phyloP scores from a whole-genome alignment of 1,139 yeast genomes.

The Saccharomyces hybrid region DNA sequence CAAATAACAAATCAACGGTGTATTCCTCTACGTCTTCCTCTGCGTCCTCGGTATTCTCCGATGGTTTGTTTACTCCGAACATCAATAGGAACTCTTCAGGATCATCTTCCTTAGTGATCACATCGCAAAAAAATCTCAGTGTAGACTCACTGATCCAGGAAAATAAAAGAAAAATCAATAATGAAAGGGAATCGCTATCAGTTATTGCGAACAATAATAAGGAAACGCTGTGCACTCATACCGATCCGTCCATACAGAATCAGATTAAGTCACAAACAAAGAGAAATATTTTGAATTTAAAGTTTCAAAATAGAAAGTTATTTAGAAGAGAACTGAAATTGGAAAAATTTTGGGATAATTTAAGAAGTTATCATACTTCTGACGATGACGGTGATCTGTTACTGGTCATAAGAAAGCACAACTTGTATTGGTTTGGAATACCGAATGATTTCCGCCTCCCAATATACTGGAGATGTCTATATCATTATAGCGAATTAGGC shows the following conservation, averaged over 20 bases:
- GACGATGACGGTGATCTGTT: not conserved
- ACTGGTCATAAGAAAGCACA: not conserved
- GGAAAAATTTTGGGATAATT: not conserved
- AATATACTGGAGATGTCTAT: slow-evolving; percentile 1
- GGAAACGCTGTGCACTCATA: not conserved
- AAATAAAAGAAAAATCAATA: slow-evolving; percentile 2
- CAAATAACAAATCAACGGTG: not conserved
- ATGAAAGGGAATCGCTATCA: slow-evolving; percentile 2
- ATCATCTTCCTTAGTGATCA: not conserved
- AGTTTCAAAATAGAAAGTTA: slow-evolving; percentile 1
- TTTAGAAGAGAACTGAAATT: slow-evolving; percentile 1
- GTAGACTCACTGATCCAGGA: slow-evolving; percentile 6
- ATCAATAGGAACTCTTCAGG: not conserved
- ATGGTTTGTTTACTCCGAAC: not conserved
- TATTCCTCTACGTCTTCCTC: slow-evolving; percentile 2
- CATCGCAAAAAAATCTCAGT: slow-evolving; percentile 1
- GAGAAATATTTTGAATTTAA: not conserved
- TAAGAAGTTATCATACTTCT: not conserved
- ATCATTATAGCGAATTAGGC: not conserved
- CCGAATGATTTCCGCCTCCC: not conserved
- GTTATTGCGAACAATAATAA: not conserved
- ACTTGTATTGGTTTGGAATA: slow-evolving; percentile 5
- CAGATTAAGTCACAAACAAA: not conserved
- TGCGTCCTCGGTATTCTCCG: slow-evolving; percentile 1
- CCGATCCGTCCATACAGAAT: not conserved